Base-by-base conservation (phyloP, 139 green algal genomes). In the Pseudopediastrum boryanum region DNA sequence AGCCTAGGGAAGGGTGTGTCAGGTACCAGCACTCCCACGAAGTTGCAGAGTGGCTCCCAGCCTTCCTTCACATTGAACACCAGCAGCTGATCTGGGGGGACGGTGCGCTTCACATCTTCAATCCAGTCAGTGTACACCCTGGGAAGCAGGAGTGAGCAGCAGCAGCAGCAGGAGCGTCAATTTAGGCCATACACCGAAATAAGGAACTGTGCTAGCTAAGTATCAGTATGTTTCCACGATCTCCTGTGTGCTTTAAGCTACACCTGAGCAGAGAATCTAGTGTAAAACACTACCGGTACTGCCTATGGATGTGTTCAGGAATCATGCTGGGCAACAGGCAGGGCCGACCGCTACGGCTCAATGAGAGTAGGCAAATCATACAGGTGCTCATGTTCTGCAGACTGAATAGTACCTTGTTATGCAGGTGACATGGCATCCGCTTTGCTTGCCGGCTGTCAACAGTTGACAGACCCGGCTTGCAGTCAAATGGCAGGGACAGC, bases 31-130 rank as follows among this genome's bases (percentile, higher is more conserved):
- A 63, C 63, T 4, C 59, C 70, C n/a, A 84, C 71, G 51, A 84
- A 84, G 10, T 54, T 51, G 51, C 79, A 84, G 38, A 84, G 70
- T 4, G 79, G 79, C 4, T 12, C 59, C 79, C 77, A 83, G 56
- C 77, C 77, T 35, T 83, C 36, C 12, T 23, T 43, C 9, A 56
- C 56, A 2, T 62, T 41, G 38, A 71, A 84, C 61, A 75, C 62
- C 61, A 84, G 79, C 79, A 84, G 79, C 48, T 39, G 58, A 7
- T 46, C 70, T 10, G 33, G 7, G 4, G 79, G 79, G 8, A 79
- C 70, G n/a, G n/a, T n/a, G n/a, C n/a, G n/a, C n/a, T n/a, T n/a
- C n/a, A n/a, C n/a, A n/a, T n/a, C n/a, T n/a, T n/a, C n/a, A n/a
- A 4, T 42, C 19, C n/a, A 42, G 58, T 42, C 33, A 36, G 23